These are phyloP conservation scores for Paramyrothecium roridum DNA, from an alignment of 2,329 filamentous ascomycete species.

Conservation along the genomic window DNA sequence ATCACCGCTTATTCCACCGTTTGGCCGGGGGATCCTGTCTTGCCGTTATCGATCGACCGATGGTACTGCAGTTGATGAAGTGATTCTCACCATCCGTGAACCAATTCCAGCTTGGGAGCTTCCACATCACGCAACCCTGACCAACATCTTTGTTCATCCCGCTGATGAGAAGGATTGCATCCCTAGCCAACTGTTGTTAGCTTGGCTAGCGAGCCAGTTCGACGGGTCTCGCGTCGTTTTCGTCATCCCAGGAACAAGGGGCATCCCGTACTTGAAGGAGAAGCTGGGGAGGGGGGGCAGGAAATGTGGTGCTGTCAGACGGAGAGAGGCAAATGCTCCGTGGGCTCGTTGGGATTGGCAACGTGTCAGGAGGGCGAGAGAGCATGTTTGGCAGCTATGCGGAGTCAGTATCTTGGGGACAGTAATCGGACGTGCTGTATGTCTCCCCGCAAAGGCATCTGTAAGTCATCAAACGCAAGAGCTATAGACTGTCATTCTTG, in stretches of 20 bases:
- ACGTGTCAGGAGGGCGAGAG: slow-evolving; percentile 21
- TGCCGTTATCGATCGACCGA: slow-evolving; percentile 42
- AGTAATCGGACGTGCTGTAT: no score
- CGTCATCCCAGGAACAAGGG: slow-evolving; percentile 53
- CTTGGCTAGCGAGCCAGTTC: slow-evolving; percentile 61
- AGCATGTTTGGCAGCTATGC: slow-evolving; percentile 11
- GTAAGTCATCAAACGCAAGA: no score
- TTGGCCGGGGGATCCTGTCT: slow-evolving; percentile 56
- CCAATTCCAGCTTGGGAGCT: slow-evolving; percentile 21
- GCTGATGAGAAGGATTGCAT: slow-evolving; percentile 52
- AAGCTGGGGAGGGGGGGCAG: slow-evolving; percentile 36
- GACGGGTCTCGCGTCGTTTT: slow-evolving; percentile 46
- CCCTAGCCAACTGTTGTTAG: slow-evolving; percentile 57
- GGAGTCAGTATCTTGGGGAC: slow-evolving; percentile 12
- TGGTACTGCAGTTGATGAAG: slow-evolving; percentile 41
- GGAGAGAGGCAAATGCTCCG: slow-evolving; percentile 32
- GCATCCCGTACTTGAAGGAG: slow-evolving; percentile 42
- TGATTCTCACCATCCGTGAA: slow-evolving; percentile 11
- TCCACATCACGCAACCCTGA: slow-evolving; percentile 50
- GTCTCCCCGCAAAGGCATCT: no score
- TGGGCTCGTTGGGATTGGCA: slow-evolving; percentile 18
- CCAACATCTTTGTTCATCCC: slow-evolving; percentile 47
- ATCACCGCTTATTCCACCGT: slow-evolving; percentile 56
- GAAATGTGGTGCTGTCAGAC: slow-evolving; percentile 24
- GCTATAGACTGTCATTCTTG: no score